Evolutionary conservation across 805 yeast genomes (phyloP).

Genomic region (Wickerhamiella vanderwaltii): DNA sequence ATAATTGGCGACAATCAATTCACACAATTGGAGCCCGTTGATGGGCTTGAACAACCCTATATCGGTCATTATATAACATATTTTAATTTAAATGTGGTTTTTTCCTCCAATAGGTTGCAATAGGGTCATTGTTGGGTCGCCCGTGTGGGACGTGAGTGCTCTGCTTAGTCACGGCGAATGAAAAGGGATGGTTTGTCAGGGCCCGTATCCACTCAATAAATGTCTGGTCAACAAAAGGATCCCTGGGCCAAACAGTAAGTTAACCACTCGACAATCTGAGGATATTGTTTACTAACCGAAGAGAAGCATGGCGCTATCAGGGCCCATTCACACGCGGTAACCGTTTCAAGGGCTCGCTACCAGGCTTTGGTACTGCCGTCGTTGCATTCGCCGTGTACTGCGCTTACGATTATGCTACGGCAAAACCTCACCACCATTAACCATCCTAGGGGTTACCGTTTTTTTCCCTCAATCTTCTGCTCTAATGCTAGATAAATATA

Average conservation of each 20-base stretch:
- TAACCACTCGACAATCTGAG: background rate
- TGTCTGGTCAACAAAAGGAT: conserved; percentile 9
- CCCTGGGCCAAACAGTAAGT: conserved; percentile 38
- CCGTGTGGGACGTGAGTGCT: no score
- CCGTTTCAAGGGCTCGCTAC: conserved; percentile 60
- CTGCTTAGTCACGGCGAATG: conserved; percentile 8
- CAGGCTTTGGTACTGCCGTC: conserved; percentile 69
- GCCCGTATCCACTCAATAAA: background rate
- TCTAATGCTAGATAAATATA: no score
- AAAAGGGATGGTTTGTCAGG: conserved; percentile 5
- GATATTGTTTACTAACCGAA: conserved; percentile 20
- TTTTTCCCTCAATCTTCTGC: no score
- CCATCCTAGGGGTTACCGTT: no score
- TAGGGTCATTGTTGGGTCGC: no score
- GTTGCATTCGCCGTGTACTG: conserved; percentile 60
- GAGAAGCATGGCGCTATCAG: conserved; percentile 87
- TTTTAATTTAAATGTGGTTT: no score
- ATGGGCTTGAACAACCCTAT: no score
- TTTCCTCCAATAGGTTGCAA: no score
- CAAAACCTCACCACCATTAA: conserved; percentile 17
- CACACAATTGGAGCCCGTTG: no score
- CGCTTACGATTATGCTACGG: conserved; percentile 39
- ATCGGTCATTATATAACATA: no score
- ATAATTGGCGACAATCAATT: no score
- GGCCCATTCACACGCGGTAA: conserved; percentile 65